Conservation (phyloP, 345 rosid genomes). For the Turnera subulata region DNA sequence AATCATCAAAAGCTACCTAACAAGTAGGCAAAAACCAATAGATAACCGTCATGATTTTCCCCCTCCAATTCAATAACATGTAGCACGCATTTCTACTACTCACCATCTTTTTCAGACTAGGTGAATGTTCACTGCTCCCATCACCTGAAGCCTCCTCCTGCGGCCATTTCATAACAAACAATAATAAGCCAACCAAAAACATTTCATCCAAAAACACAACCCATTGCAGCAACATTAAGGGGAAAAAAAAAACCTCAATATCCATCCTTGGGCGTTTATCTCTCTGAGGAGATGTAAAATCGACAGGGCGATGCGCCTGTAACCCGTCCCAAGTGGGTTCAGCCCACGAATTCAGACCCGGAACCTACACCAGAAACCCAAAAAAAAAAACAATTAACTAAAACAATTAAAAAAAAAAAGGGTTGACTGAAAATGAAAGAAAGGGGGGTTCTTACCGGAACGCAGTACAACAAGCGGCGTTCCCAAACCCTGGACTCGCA, state of each 20-base stretch:
- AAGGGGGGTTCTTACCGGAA: constrained; percentile 58
- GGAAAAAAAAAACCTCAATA: constrained; percentile 37
- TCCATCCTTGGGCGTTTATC: constrained; percentile 74
- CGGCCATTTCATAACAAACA: constrained; percentile 23
- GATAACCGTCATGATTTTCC: too few species aligned
- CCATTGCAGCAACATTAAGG: background rate
- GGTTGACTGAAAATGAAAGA: too few species aligned
- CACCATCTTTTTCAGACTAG: constrained; percentile 67
- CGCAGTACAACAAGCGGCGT: constrained; percentile 72
- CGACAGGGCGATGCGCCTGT: constrained; percentile 17
- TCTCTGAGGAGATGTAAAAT: constrained; percentile 34
- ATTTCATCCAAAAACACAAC: too few species aligned
- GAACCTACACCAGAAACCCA: too few species aligned
- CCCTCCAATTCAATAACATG: too few species aligned
- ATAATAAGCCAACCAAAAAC: too few species aligned
- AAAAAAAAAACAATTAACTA: too few species aligned
- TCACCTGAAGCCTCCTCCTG: constrained; percentile 48
- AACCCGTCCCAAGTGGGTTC: constrained; percentile 37
- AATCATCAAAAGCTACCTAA: too few species aligned
- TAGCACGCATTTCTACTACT: background rate
- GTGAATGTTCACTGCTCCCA: constrained; percentile 34
- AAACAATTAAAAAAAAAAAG: too few species aligned
- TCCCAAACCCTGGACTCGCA: constrained; percentile 80
- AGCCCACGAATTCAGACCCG: constrained; percentile 77
- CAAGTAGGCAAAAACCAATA: too few species aligned